phyloP scores from a whole-genome alignment of 257 asterid genomes.

The Plantago elongata region DNA sequence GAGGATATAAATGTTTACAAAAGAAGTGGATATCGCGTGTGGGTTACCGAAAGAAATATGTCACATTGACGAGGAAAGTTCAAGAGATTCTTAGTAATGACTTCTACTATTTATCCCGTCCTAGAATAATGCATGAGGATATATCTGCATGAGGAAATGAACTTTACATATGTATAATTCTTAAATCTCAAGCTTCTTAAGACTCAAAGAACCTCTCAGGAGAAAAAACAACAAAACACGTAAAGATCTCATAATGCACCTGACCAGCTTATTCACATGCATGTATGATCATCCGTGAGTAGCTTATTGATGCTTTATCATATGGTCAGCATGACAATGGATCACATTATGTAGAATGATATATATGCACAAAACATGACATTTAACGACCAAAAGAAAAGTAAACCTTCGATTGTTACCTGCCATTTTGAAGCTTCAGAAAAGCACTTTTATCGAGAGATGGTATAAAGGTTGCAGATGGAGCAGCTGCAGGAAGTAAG shows the following conservation, averaged over 20 bases:
- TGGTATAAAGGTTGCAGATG: slow-evolving; percentile 47
- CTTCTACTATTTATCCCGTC: neutral
- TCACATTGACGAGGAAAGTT: too few species aligned
- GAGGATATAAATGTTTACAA: neutral
- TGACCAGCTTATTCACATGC: neutral
- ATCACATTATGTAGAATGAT: neutral
- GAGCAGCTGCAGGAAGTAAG: slow-evolving; percentile 58
- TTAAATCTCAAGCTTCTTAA: too few species aligned
- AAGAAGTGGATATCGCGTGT: too few species aligned
- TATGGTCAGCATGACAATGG: neutral
- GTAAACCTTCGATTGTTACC: slow-evolving; percentile 35
- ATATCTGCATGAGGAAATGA: neutral
- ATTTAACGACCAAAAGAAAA: slow-evolving; percentile 1
- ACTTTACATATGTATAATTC: too few species aligned
- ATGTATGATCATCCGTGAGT: neutral
- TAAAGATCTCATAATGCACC: too few species aligned
- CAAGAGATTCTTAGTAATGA: neutral
- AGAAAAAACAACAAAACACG: too few species aligned
- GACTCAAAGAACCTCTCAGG: too few species aligned
- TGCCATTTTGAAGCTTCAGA: slow-evolving; percentile 98
- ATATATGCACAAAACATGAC: slow-evolving; percentile 6
- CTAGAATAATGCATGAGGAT: neutral
- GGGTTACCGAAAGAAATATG: too few species aligned
- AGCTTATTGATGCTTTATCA: neutral
- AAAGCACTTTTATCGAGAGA: slow-evolving; percentile 60